These are phyloP conservation scores for Cladosporium halotolerans DNA, from an alignment of 2,329 filamentous ascomycete genomes.

Conservation along the genomic window DNA sequence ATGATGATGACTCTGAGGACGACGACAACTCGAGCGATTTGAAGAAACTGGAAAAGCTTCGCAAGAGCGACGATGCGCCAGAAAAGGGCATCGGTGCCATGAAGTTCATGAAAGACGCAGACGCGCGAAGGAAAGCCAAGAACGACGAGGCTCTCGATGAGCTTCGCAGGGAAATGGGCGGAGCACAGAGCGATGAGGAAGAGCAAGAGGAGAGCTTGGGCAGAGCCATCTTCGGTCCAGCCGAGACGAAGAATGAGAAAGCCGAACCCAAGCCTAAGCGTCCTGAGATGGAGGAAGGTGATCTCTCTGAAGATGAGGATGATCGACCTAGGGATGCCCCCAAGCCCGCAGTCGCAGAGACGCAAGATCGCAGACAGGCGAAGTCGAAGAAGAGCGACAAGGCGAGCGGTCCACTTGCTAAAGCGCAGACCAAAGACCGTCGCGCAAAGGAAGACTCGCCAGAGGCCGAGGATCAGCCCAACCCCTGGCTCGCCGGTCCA, in stretches of 20 bases:
- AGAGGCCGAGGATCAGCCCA: slow-evolving; percentile 7
- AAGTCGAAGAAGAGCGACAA: slow-evolving; percentile 25
- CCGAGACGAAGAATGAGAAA: slow-evolving; percentile 26
- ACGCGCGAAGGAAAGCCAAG: slow-evolving; percentile 66
- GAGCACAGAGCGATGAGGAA: slow-evolving; percentile 47
- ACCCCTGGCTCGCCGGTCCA: slow-evolving; percentile 20
- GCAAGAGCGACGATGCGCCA: slow-evolving; percentile 28
- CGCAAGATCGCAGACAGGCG: slow-evolving; percentile 10
- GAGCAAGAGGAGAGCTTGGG: slow-evolving; percentile 58
- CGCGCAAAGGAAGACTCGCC: slow-evolving; percentile 11
- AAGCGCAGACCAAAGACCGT: slow-evolving; percentile 13
- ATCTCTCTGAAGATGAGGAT: slow-evolving; percentile 42
- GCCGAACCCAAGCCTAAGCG: slow-evolving; percentile 28
- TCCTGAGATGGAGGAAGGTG: slow-evolving; percentile 58
- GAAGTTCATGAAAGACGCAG: slow-evolving; percentile 91
- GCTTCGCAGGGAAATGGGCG: slow-evolving; percentile 24
- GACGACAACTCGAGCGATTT: slow-evolving; percentile 31
- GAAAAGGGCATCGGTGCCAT: slow-evolving; percentile 63
- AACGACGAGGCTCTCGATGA: slow-evolving; percentile 61
- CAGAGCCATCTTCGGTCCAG: slow-evolving; percentile 62
- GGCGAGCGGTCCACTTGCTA: slow-evolving; percentile 20
- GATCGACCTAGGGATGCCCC: slow-evolving; percentile 8
- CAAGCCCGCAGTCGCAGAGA: not conserved
- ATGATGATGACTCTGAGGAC: slow-evolving; percentile 55
- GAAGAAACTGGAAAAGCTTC: slow-evolving; percentile 37